A percentile compares a stretch with the other conserved stretches of the same genome.
Evolutionary conservation across 768 basidiomycete species (phyloP).

Genomic region (Boletellus ananiceps): DNA sequence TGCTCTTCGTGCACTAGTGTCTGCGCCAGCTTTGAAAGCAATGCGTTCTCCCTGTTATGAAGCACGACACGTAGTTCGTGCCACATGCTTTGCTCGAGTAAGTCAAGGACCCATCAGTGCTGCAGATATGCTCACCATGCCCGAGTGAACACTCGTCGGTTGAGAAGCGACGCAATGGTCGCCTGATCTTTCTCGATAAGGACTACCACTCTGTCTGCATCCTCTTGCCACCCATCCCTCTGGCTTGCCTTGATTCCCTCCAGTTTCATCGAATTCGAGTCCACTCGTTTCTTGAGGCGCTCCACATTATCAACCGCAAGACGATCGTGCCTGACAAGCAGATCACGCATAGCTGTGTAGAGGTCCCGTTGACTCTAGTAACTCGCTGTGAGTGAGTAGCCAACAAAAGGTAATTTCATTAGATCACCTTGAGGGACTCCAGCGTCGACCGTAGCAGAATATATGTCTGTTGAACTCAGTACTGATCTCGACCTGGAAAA

Average conservation of each 20-base stretch:
- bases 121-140: slow-evolving; percentile 55
- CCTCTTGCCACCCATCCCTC: slow-evolving; percentile 84
- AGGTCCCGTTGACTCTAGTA: slow-evolving; percentile 73
- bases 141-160: slow-evolving; percentile 80
- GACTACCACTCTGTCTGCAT: slow-evolving; percentile 69
- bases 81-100: slow-evolving; percentile 65
- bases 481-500: background rate
- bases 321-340: slow-evolving; percentile 85
- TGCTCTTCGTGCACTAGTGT: slow-evolving; percentile 71
- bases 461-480: slow-evolving; percentile 46
- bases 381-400: slow-evolving; percentile 7
- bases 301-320: slow-evolving; percentile 87
- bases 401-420: background rate
- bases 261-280: slow-evolving; percentile 67
- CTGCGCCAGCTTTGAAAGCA: slow-evolving; percentile 71
- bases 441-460: slow-evolving; percentile 61
- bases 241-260: slow-evolving; percentile 63
- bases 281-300: slow-evolving; percentile 80
- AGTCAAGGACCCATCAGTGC: background rate
- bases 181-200: slow-evolving; percentile 84
- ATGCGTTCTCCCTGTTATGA: slow-evolving; percentile 84
- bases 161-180: slow-evolving; percentile 67
- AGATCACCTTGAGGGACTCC: slow-evolving; percentile 67
- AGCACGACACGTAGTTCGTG: slow-evolving; percentile 91
- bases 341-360: slow-evolving; percentile 81